A percentile compares a stretch with the other conserved stretches of the same genome.
These are phyloP conservation scores for Hortiboletus flavorubellus DNA, from an alignment of 768 basidiomycete species.

Conservation along the genomic window DNA sequence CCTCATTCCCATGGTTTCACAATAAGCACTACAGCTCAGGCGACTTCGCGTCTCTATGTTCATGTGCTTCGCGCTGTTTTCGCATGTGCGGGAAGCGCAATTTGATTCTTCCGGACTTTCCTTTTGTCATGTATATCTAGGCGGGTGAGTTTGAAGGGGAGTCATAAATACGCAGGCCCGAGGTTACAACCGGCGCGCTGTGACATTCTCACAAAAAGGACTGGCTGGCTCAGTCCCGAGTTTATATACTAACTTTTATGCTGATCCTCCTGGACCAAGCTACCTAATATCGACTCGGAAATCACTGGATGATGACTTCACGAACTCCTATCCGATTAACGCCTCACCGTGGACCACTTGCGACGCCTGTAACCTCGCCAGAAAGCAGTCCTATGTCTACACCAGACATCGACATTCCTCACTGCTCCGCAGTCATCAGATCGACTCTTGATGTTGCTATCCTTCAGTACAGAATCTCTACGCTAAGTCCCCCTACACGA, in stretches of 20 bases:
- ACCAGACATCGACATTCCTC: slow-evolving; percentile 11
- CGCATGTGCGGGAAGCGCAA: neutral
- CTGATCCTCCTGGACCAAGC: slow-evolving; percentile 16
- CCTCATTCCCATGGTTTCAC: slow-evolving; percentile 29
- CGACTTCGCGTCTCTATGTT: slow-evolving; percentile 18
- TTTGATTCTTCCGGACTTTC: slow-evolving; percentile 1
- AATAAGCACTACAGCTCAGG: slow-evolving; percentile 20
- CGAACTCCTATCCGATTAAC: slow-evolving; percentile 24
- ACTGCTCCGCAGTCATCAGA: neutral
- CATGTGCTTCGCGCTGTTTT: slow-evolving; percentile 13
- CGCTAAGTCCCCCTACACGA: neutral
- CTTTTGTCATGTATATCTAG: slow-evolving; percentile 22
- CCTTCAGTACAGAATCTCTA: slow-evolving; percentile 11
- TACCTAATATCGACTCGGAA: slow-evolving; percentile 11
- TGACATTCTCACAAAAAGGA: slow-evolving; percentile 17
- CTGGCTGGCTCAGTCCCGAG: slow-evolving; percentile 31
- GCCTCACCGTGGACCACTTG: slow-evolving; percentile 27
- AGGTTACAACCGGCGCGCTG: neutral
- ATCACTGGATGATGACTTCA: slow-evolving; percentile 22
- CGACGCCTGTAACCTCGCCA: slow-evolving; percentile 18
- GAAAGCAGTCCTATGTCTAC: slow-evolving; percentile 21
- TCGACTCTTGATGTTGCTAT: slow-evolving; percentile 11
- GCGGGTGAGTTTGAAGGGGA: neutral
- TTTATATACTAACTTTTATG: slow-evolving; percentile 16
- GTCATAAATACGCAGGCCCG: slow-evolving; percentile 22